These are phyloP conservation scores for Plantago lanceolata DNA, from an alignment of 305 asterid genomes.

Conservation along the genomic window DNA sequence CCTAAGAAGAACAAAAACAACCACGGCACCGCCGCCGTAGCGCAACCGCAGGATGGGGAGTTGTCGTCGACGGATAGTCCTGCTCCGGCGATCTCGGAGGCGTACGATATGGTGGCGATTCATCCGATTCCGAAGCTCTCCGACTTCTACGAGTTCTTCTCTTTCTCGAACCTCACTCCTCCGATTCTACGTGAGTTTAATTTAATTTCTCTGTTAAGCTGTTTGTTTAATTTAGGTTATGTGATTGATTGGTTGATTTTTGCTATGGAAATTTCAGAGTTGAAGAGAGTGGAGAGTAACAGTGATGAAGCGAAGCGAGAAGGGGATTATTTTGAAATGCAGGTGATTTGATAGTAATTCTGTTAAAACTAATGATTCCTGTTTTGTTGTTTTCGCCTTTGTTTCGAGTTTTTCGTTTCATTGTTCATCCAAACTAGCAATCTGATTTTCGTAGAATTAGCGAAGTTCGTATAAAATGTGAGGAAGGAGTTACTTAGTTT, in stretches of 20 bases:
- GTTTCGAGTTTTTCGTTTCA: too few relatives aligned
- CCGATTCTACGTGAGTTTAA: constrained; percentile 70
- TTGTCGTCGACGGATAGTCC: constrained; percentile 38
- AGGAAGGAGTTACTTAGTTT: background rate
- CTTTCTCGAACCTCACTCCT: constrained; percentile 74
- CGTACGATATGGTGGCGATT: constrained; percentile 91
- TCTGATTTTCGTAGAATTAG: too few relatives aligned
- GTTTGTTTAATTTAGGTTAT: background rate
- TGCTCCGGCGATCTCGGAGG: constrained; percentile 48
- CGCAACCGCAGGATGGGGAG: constrained; percentile 49
- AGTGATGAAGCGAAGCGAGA: constrained; percentile 53
- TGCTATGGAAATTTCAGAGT: constrained; percentile 39
- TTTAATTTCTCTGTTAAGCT: background rate
- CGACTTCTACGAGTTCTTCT: constrained; percentile 94
- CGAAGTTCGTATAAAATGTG: too few relatives aligned
- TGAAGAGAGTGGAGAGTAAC: constrained; percentile 54
- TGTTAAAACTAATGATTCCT: too few relatives aligned
- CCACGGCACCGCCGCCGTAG: constrained; percentile 37
- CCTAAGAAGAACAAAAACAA: constrained; percentile 45
- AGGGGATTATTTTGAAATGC: constrained; percentile 83
- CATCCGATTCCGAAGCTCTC: constrained; percentile 98
- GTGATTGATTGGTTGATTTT: constrained; percentile 5
- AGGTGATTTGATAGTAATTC: constrained; percentile 37
- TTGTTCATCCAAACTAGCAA: too few relatives aligned
- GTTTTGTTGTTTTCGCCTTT: too few relatives aligned